Base-by-base conservation (phyloP, 2,329 filamentous ascomycete genomes). In the Hymenoscyphus scutula region DNA sequence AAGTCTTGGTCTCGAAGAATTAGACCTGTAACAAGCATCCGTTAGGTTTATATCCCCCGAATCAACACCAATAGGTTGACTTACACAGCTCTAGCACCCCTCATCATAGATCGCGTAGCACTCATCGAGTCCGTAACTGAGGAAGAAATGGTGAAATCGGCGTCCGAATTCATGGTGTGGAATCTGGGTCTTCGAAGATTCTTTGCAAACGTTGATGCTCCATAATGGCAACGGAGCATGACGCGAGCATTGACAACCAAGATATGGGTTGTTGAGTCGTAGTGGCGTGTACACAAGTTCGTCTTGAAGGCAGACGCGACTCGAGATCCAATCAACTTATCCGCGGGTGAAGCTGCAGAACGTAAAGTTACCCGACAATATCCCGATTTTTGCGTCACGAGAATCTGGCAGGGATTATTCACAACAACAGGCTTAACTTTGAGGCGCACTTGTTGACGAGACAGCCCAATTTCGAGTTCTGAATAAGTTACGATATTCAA, bases 161-260 rank as follows among this genome's bases (percentile, higher is more conserved):
- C 64, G 27, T 70, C 63, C 51, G 61, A 63, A 30, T 13, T 62
- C 62, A 71, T 70, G 51, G 60, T 68, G 32, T 54, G 61, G 51
- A 66, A 62, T 62, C 68, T 60, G 23, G 66, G 66, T 67, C 65
- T 62, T 63, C 65, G 65, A 66, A 71, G 62, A 60, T 64, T 63
- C 59, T 69, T 70, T 56, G 65, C 64, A 67, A 73, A 51, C 67
- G 68, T 69, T 65, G 69, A 71, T 70, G 70, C 74, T 66, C 74
- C 75, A 76, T 76, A 62, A 61, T 70, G 67, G 57, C 72, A 64
- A 65, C 62, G 64, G 66, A 72, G 71, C 74, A 76, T 76, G 70
- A 72, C 73, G 66, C 63, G 67, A 67, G 59, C 56, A 64, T 59
- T 25, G 27, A 59, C 55, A 55, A 45, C 27, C 32, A 48, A 11